Evolutionary conservation across 2,329 filamentous ascomycete genomes (phyloP).

Genomic region (Botrytis paeoniae): DNA sequence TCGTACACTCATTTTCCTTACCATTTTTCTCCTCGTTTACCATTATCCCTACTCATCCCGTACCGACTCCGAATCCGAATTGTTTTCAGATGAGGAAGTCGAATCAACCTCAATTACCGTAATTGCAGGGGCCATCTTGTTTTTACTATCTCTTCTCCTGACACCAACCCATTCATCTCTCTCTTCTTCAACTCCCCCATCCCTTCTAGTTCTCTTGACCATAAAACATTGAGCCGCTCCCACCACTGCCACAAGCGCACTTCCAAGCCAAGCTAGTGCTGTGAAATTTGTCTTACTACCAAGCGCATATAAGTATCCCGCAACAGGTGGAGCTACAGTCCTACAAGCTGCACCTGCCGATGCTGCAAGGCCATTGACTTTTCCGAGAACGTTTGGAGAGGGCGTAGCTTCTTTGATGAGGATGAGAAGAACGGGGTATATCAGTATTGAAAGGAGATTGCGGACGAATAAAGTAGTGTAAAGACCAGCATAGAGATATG

Average conservation of each 20-base stretch:
- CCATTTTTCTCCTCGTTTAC: no score
- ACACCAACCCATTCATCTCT: background rate
- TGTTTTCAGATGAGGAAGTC: background rate
- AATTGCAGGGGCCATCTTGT: background rate
- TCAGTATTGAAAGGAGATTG: conserved; percentile 59
- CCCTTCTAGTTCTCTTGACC: conserved; percentile 27
- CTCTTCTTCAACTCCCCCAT: conserved; percentile 20
- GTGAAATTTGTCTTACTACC: conserved; percentile 58
- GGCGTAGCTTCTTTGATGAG: conserved; percentile 66
- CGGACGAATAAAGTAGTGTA: conserved; percentile 49
- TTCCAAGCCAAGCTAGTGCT: conserved; percentile 62
- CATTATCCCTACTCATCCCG: background rate
- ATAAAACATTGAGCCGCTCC: conserved; percentile 59
- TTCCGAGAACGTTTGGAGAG: conserved; percentile 54
- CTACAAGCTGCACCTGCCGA: conserved; percentile 64
- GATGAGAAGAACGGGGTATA: conserved; percentile 64
- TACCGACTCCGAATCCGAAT: background rate
- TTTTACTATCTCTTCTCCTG: background rate
- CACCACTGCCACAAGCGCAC: conserved; percentile 52
- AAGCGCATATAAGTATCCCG: conserved; percentile 61
- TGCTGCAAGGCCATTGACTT: conserved; percentile 64
- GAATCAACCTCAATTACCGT: conserved; percentile 5
- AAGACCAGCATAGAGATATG: conserved; percentile 54
- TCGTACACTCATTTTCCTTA: background rate
- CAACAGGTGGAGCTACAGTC: conserved; percentile 64